Conservation (phyloP, 352 stramenopile species). For the Phytophthora macrochlamydospora region DNA sequence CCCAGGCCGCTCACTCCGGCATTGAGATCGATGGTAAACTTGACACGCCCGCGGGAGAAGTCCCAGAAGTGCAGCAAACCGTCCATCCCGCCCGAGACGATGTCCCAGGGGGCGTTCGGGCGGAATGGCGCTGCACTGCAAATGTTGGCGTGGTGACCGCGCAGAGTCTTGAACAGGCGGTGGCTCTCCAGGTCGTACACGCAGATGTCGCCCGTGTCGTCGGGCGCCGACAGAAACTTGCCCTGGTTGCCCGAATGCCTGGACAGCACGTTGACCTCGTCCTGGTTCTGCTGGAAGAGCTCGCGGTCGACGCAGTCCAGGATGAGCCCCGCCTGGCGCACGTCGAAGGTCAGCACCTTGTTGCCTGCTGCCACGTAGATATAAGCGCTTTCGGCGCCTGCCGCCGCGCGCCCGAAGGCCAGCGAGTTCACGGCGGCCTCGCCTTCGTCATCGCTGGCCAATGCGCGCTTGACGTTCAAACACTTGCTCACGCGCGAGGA, state of each 20-base stretch:
- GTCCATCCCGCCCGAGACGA: constrained; percentile 77
- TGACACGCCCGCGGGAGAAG: constrained; percentile 68
- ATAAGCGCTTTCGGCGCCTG: constrained; percentile 32
- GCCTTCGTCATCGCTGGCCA: constrained; percentile 35
- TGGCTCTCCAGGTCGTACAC: constrained; percentile 69
- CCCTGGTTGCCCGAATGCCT: constrained; percentile 51
- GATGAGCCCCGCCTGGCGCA: constrained; percentile 62
- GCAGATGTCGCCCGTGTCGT: constrained; percentile 74
- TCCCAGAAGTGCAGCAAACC: constrained; percentile 79
- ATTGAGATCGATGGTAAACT: constrained; percentile 76
- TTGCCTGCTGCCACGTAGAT: constrained; percentile 65
- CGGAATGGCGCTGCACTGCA: constrained; percentile 72
- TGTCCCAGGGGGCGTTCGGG: constrained; percentile 72
- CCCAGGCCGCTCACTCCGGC: constrained; percentile 45
- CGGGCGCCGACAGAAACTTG: constrained; percentile 65
- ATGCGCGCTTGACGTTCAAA: constrained; percentile 64
- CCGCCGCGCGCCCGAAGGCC: constrained; percentile 45
- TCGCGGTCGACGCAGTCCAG: constrained; percentile 57
- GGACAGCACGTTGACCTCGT: constrained; percentile 73
- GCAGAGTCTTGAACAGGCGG: constrained; percentile 65
- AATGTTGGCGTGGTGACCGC: constrained; percentile 72
- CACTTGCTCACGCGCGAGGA: constrained; percentile 59
- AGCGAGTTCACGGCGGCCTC: constrained; percentile 72
- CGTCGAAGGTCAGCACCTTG: constrained; percentile 74
- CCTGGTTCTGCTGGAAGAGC: constrained; percentile 63